Percentiles rank a stretch among this genome's conserved stretches.
Conservation (phyloP, 495 filamentous ascomycete species). For the Lophiotrema nucula region DNA sequence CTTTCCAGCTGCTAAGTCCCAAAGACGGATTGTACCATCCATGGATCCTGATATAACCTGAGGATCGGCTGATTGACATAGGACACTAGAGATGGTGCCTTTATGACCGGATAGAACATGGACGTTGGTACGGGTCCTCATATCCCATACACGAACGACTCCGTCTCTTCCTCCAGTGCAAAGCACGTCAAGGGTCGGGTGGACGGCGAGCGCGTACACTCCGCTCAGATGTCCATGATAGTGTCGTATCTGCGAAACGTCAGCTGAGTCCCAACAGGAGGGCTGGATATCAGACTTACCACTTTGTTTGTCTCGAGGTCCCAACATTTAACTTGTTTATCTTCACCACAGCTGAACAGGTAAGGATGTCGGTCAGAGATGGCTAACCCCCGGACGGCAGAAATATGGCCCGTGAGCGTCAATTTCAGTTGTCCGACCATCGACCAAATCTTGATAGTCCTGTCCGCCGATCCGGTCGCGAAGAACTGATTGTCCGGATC, state of each 20-base stretch:
- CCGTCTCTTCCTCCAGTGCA: constrained; percentile 95
- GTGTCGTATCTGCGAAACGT: constrained; percentile 76
- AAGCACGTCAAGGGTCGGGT: constrained; percentile 91
- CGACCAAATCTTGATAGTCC: constrained; percentile 99
- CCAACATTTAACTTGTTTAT: constrained; percentile 99
- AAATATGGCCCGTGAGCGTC: constrained; percentile 96
- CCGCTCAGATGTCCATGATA: constrained; percentile 97
- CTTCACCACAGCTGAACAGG: constrained; percentile 95
- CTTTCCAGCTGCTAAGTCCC: constrained; percentile 96
- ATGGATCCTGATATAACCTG: constrained; percentile 91
- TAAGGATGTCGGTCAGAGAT: constrained; percentile 95
- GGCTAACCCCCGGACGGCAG: constrained; percentile 87
- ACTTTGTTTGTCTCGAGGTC: constrained; percentile 98
- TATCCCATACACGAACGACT: constrained; percentile 95
- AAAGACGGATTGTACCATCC: constrained; percentile 88
- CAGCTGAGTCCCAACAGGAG: too few species aligned
- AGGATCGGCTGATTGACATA: constrained; percentile 94
- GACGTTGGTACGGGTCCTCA: constrained; percentile 92
- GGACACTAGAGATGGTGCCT: constrained; percentile 80
- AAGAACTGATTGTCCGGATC: constrained; percentile 99
- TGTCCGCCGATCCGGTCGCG: constrained; percentile 89
- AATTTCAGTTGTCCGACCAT: constrained; percentile 79
- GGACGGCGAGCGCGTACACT: constrained; percentile 86
- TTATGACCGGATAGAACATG: constrained; percentile 88
- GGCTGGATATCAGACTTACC: too few species aligned